These are phyloP conservation scores for Colletotrichum salicis DNA, from an alignment of 2,329 filamentous ascomycete species.

Conservation along the genomic window DNA sequence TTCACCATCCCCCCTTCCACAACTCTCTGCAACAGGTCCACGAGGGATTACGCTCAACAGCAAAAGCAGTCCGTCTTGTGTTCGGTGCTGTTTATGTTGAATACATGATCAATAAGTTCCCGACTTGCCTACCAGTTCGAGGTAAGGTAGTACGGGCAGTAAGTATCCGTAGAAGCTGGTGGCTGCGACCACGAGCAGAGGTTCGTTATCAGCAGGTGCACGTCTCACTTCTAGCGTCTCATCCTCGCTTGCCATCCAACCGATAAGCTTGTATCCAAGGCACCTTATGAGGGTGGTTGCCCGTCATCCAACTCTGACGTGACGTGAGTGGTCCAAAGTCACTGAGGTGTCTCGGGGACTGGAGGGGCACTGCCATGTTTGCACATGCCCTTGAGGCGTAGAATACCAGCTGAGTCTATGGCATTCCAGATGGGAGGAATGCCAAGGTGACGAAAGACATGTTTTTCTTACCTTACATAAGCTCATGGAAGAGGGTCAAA, in stretches of 20 bases:
- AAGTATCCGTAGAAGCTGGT: neutral
- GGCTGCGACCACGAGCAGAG: neutral
- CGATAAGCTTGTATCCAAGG: neutral
- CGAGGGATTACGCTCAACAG: no score
- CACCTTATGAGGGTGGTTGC: neutral
- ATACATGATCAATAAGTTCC: neutral
- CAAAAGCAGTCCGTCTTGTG: neutral
- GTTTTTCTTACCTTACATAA: neutral
- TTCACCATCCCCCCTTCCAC: no score
- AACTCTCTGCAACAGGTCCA: neutral
- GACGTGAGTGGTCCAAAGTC: neutral
- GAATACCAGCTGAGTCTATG: constrained; percentile 28
- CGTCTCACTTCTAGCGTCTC: neutral
- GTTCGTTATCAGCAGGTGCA: constrained; percentile 6
- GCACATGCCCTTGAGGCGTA: neutral
- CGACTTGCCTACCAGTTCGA: neutral
- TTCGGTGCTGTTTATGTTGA: neutral
- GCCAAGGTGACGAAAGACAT: neutral
- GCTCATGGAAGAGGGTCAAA: neutral
- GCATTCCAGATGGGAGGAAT: constrained; percentile 13
- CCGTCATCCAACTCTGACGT: neutral
- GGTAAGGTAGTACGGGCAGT: neutral
- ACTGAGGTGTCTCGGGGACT: neutral
- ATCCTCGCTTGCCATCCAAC: neutral
- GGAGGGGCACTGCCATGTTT: neutral